Evolutionary conservation across 306 rosid species (phyloP).

Genomic region (Trichosanthes truncata): DNA sequence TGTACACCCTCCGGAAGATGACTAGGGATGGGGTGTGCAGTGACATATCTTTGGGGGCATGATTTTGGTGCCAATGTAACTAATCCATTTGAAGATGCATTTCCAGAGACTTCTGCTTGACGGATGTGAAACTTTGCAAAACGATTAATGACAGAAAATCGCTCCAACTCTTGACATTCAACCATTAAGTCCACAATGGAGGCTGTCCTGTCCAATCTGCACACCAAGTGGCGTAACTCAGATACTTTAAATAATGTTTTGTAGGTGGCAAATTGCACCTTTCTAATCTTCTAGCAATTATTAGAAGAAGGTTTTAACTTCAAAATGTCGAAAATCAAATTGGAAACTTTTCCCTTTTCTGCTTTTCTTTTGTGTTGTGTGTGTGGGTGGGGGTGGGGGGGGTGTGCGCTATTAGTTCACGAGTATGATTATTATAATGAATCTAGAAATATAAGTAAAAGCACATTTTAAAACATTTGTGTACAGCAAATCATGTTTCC

Average conservation of each 20-base stretch:
- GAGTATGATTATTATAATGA: neutral
- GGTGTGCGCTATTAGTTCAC: no score
- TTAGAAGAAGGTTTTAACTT: neutral
- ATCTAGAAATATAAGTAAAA: neutral
- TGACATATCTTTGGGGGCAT: constrained; percentile 35
- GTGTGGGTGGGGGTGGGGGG: neutral
- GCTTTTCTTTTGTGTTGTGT: neutral
- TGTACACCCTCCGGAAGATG: constrained; percentile 44
- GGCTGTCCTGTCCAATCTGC: constrained; percentile 37
- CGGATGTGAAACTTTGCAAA: constrained; percentile 48
- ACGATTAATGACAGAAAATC: constrained; percentile 44
- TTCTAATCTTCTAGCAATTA: neutral
- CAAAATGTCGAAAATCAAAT: neutral
- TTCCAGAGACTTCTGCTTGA: constrained; percentile 26
- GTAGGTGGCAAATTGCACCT: neutral
- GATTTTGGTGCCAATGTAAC: constrained; percentile 12
- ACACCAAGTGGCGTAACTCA: constrained; percentile 13
- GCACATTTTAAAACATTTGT: neutral
- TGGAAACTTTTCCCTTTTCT: neutral
- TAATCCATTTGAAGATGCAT: constrained; percentile 25
- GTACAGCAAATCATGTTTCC: neutral
- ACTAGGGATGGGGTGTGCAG: constrained; percentile 30
- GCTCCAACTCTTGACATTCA: constrained; percentile 50
- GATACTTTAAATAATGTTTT: neutral
- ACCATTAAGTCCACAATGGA: constrained; percentile 33